A percentile compares a stretch with the other conserved stretches of the same genome.
Conservation (phyloP, 257 asterid genomes). For the Henckelia pumila region DNA sequence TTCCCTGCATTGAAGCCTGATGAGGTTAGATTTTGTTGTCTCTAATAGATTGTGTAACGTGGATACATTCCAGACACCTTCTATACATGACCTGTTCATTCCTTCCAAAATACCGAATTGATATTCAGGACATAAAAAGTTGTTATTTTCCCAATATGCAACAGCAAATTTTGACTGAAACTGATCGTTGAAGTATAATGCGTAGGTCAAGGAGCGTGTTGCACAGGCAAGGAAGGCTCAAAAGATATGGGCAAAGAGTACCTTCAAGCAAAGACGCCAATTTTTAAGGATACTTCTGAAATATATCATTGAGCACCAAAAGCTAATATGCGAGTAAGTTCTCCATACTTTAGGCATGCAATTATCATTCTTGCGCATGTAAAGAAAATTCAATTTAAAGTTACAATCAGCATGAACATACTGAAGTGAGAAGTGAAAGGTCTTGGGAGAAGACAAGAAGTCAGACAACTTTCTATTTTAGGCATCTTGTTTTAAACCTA, state of each 20-base stretch:
- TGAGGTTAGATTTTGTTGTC: slow-evolving; percentile 54
- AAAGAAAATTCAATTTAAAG: neutral
- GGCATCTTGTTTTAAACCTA: neutral
- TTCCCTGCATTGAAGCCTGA: slow-evolving; percentile 84
- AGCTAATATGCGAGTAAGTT: slow-evolving; percentile 96
- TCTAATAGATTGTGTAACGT: slow-evolving; percentile 16
- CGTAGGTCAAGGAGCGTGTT: slow-evolving; percentile 87
- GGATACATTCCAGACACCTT: slow-evolving; percentile 7
- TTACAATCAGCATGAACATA: neutral
- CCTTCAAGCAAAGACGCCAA: slow-evolving; percentile 96
- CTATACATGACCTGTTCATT: neutral
- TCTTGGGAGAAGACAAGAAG: neutral
- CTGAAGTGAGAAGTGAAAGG: neutral
- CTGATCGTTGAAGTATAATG: slow-evolving; percentile 29
- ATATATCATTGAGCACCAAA: slow-evolving; percentile 91
- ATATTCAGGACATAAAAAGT: slow-evolving; percentile 10
- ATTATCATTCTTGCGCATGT: neutral
- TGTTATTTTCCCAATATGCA: slow-evolving; percentile 11
- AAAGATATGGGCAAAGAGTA: slow-evolving; percentile 84
- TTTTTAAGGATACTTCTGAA: slow-evolving; percentile 93
- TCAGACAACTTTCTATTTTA: neutral
- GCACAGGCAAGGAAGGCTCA: slow-evolving; percentile 91
- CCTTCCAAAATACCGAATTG: slow-evolving; percentile 6
- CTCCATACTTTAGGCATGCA: slow-evolving; percentile 16
- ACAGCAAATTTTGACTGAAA: slow-evolving; percentile 14